These are phyloP conservation scores for Cucurbitaria berberidis DNA, from an alignment of 2,329 filamentous ascomycete genomes.

Conservation along the genomic window DNA sequence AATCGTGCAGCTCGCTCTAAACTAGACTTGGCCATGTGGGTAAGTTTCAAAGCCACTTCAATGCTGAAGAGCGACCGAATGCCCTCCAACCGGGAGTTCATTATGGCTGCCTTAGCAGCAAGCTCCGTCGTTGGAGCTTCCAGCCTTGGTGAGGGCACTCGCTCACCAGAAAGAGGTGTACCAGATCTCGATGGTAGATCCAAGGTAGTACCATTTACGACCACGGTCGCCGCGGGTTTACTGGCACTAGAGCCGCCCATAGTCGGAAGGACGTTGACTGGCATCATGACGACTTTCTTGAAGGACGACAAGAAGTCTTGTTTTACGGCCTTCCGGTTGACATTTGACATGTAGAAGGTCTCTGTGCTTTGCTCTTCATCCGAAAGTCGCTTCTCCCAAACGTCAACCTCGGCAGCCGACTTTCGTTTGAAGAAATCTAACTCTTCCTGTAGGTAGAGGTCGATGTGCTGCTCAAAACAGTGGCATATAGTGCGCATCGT, in stretches of 20 bases:
- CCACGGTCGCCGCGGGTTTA: slow-evolving; percentile 39
- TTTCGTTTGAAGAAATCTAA: slow-evolving; percentile 80
- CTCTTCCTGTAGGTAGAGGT: slow-evolving; percentile 91
- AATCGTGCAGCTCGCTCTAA: slow-evolving; percentile 86
- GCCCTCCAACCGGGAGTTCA: slow-evolving; percentile 92
- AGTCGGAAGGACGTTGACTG: slow-evolving; percentile 84
- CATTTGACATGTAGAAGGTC: slow-evolving; percentile 93
- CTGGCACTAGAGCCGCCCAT: slow-evolving; percentile 52
- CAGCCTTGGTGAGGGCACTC: slow-evolving; percentile 45
- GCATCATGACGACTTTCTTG: slow-evolving; percentile 99
- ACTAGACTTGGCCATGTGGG: slow-evolving; percentile 85
- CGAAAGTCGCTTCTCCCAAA: slow-evolving; percentile 90
- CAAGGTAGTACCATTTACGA: slow-evolving; percentile 37
- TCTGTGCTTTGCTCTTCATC: slow-evolving; percentile 91
- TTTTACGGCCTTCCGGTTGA: slow-evolving; percentile 94
- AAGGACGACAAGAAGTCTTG: slow-evolving; percentile 95
- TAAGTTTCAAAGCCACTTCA: slow-evolving; percentile 87
- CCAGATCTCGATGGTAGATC: slow-evolving; percentile 36
- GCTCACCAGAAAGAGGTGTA: slow-evolving; percentile 49
- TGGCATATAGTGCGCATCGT: slow-evolving; percentile 71
- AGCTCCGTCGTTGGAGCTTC: slow-evolving; percentile 88
- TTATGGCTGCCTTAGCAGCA: slow-evolving; percentile 95
- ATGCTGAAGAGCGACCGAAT: slow-evolving; percentile 96
- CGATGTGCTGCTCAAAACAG: slow-evolving; percentile 91
- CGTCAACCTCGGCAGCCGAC: slow-evolving; percentile 76